phyloP scores from a whole-genome alignment of 441 rosid species.

The Adansonia gregorii region DNA sequence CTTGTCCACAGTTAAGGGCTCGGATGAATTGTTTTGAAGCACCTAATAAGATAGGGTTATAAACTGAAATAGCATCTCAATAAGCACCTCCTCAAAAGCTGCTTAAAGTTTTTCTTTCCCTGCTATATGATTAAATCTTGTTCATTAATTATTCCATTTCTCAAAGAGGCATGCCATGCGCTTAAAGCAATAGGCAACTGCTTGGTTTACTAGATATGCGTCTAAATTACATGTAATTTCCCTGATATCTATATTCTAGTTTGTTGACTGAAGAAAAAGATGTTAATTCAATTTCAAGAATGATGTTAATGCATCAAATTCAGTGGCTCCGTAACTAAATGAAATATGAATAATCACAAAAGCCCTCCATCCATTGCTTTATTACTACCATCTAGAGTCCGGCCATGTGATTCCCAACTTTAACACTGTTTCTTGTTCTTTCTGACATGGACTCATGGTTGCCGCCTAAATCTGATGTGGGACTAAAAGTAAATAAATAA shows the following conservation, averaged over 20 bases:
- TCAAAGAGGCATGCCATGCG: neutral
- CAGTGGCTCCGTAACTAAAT: neutral
- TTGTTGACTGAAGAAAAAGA: conserved; percentile 16
- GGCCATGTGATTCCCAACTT: conserved; percentile 11
- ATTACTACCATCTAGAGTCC: conserved; percentile 8
- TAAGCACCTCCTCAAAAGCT: neutral
- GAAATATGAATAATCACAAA: conserved; percentile 5
- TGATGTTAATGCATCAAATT: conserved; percentile 18
- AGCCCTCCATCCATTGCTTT: conserved; percentile 19
- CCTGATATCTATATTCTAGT: neutral
- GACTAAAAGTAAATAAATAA: conserved; percentile 10
- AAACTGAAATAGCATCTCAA: conserved; percentile 10
- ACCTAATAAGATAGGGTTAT: neutral
- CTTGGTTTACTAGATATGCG: neutral
- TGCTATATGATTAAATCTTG: conserved; percentile 10
- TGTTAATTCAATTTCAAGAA: conserved; percentile 4
- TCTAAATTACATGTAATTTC: conserved; percentile 19
- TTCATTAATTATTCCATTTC: neutral
- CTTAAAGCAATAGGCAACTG: neutral
- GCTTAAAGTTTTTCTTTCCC: neutral
- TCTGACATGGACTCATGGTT: neutral
- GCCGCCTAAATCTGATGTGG: neutral
- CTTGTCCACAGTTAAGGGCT: neutral
- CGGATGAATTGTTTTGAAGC: conserved; percentile 6
- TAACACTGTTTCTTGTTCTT: neutral